Base-by-base conservation (phyloP, 257 asterid species). In the Nicotiana attenuata region DNA sequence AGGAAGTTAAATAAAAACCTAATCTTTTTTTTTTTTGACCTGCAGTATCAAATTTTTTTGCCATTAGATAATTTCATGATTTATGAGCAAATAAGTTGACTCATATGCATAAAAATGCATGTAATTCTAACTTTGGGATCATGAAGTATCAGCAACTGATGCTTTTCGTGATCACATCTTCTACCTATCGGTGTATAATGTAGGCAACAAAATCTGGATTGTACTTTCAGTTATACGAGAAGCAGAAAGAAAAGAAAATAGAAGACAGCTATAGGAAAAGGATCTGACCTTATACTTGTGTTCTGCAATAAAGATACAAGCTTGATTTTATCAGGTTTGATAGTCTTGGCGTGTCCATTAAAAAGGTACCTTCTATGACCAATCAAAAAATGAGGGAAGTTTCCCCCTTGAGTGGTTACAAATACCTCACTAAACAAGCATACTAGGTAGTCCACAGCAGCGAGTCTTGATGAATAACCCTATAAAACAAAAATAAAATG, bases 331-430 rank as follows among this genome's bases (percentile, higher is more conserved):
- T 94, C 93, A 5, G 98, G 98, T 86, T 87, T 91, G 86, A 94
- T 91, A 24, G 98, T 91, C 87, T 92, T 93, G 8, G 98, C 95
- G 11, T 94, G 98, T 38, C 98, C 98, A 65, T 91, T 91, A 87
- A 89, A 88, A 80, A 94, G 81, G 83, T 91, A 94, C 81, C 96
- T 89, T 84, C 98, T 84, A 71, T 94, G 98, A 10, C 98, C 98
- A 91, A 94, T 90, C 68, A 94, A 88, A 88, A 94, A 94, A 86
- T 94, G 96, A 50, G 98, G 98, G 83, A 94, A 94, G 90, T 94
- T 94, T 85, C 97, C 98, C 41, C 97, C 96, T 91, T 94, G 98
- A 63, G 98, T 93, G 45, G 96, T 94, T n/a, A 93, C 97, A 85
- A 94, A 94, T 61, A 93, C 97, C 85, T 94, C 98, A 82, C 98